A percentile compares a stretch with the other conserved stretches of the same genome.
phyloP scores from a whole-genome alignment of 2,329 filamentous ascomycete genomes.

The Pezicula radicicola region DNA sequence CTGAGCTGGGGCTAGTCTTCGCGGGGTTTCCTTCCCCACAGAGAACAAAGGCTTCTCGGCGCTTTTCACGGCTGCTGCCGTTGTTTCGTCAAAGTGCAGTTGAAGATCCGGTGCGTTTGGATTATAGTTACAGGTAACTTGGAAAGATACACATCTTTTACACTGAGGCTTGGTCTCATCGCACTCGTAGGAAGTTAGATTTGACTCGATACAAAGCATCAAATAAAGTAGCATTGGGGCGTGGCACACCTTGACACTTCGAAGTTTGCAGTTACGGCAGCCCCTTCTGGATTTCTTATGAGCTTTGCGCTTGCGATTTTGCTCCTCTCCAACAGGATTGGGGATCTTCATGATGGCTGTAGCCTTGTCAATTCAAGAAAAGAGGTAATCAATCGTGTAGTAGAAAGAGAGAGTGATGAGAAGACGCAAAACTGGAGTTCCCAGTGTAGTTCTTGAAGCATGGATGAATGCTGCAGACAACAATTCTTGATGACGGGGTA shows the following conservation, averaged over 20 bases:
- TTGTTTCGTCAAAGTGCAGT: slow-evolving; percentile 24
- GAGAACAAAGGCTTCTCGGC: no score
- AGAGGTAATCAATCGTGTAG: no score
- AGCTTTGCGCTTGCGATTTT: slow-evolving; percentile 15
- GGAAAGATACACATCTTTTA: slow-evolving; percentile 42
- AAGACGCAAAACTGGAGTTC: no score
- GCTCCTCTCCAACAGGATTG: not conserved
- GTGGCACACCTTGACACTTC: slow-evolving; percentile 45
- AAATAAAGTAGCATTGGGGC: no score
- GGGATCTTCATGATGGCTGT: not conserved
- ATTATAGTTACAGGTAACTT: slow-evolving; percentile 47
- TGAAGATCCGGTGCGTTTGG: slow-evolving; percentile 28
- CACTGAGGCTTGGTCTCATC: slow-evolving; percentile 50
- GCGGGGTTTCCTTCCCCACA: not conserved
- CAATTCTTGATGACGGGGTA: no score
- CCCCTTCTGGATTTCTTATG: slow-evolving; percentile 53
- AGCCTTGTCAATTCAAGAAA: no score
- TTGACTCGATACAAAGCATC: not conserved
- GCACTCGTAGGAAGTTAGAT: slow-evolving; percentile 35
- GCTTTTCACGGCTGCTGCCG: not conserved
- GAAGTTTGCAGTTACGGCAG: slow-evolving; percentile 54
- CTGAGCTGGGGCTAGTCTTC: not conserved
- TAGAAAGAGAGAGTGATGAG: no score
- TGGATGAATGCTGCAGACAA: no score
- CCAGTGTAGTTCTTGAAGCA: no score